phyloP scores from a whole-genome alignment of 768 basidiomycete species.

The Hygrocybe coccinea region DNA sequence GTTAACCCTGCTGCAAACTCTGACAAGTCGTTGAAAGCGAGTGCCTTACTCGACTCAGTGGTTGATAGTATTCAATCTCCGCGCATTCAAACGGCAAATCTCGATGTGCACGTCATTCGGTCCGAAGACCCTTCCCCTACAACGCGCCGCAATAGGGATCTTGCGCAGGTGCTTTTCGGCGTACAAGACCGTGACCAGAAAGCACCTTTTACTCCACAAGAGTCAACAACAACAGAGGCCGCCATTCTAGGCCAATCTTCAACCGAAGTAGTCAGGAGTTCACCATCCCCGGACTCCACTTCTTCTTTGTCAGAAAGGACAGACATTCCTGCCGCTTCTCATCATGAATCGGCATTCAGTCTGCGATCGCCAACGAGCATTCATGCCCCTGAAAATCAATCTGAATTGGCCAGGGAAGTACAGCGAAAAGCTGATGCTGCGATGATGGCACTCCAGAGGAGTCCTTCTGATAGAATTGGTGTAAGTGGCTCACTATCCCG shows the following conservation, averaged over 20 bases:
- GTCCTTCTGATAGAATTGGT: slow-evolving; percentile 38
- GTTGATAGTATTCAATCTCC: slow-evolving; percentile 46
- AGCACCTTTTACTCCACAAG: slow-evolving; percentile 13
- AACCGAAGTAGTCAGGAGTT: slow-evolving; percentile 2
- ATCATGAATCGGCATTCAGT: slow-evolving; percentile 38
- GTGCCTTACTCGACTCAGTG: slow-evolving; percentile 63
- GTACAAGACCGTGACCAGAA: slow-evolving; percentile 32
- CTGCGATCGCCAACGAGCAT: slow-evolving; percentile 42
- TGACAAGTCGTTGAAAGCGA: slow-evolving; percentile 57
- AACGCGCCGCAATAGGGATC: slow-evolving; percentile 62
- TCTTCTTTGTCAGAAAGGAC: slow-evolving; percentile 18
- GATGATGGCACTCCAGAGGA: slow-evolving; percentile 53
- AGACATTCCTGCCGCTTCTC: slow-evolving; percentile 16
- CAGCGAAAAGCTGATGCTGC: slow-evolving; percentile 66
- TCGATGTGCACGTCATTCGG: slow-evolving; percentile 15
- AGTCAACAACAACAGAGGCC: neutral
- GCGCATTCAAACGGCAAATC: slow-evolving; percentile 20
- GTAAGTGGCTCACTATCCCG: slow-evolving; percentile 41
- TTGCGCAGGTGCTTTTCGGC: slow-evolving; percentile 76
- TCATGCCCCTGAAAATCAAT: slow-evolving; percentile 43
- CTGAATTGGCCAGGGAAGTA: slow-evolving; percentile 58
- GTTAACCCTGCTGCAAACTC: slow-evolving; percentile 34
- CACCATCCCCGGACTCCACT: slow-evolving; percentile 22
- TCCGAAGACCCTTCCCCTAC: slow-evolving; percentile 42
- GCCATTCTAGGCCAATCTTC: neutral